Base-by-base conservation (phyloP, 768 basidiomycete species). In the Floccularia luteovirens region DNA sequence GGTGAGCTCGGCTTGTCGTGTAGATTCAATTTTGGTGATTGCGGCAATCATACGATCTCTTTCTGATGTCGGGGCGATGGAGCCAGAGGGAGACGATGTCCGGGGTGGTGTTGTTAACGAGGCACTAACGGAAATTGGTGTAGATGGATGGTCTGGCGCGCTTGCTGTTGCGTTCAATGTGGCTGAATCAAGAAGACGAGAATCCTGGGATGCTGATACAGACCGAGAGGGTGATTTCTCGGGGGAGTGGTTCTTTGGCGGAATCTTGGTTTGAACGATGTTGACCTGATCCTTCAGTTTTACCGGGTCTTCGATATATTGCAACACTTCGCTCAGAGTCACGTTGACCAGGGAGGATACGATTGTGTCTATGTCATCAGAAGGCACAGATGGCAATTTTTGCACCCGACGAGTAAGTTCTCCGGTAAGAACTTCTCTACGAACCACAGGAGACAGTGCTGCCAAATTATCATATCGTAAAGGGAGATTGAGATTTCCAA, bases 401-500 rank as follows among this genome's bases (percentile, higher is more conserved):
- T 77, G 84, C 49, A 91, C 67, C 4, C 85, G 79, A 43, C 88
- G 75, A 51, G 74, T 82, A 20, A 91, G 66, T 57, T 91, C 90
- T 23, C 88, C 90, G 0, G 84, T 80, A 20, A 92, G 69, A 4
- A 91, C 83, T 51, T 90, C 87, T 55, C 82, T 85, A 48, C 90
- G 78, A 10, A 91, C 88, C 14, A 91, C 90, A 13, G 90, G 88
- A 8, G 90, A 90, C 30, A 92, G 64, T 0, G 79, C 72, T 0
- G 87, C 71, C 4, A 91, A 72, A 42, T 90, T 87, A 47, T 91
- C 90, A 44, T 89, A 90, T n/a, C 77, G 81, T 79, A 90, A 84
- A 0, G 89, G 82, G 13, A 90, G 56, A 53, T 82, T 87, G 27
- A 89, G 69, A 0, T 79, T 88, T 12, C 88, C 90, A 4, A 79